Evolutionary conservation across 2,329 filamentous ascomycete species (phyloP).

Genomic region (Curvularia sp.): DNA sequence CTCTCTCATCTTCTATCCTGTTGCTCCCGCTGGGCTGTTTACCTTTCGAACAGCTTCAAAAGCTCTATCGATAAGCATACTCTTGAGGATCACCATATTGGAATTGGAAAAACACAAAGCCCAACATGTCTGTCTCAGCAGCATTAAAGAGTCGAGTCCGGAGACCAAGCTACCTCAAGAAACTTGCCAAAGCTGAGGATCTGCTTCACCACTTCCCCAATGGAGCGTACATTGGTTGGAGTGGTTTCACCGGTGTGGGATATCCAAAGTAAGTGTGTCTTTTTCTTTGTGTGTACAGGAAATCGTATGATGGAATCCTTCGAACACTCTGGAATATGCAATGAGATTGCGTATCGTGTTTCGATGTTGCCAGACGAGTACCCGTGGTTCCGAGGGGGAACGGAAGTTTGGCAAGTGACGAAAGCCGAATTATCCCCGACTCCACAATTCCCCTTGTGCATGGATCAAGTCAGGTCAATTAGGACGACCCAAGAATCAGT

Average conservation of each 20-base stretch:
- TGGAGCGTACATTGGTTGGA: constrained; percentile 88
- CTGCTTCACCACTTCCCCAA: constrained; percentile 82
- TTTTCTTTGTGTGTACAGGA: neutral
- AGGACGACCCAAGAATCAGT: neutral
- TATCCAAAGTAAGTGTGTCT: constrained; percentile 75
- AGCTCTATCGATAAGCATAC: constrained; percentile 22
- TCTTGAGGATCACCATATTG: neutral
- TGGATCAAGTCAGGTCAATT: constrained; percentile 15
- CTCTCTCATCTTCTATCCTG: constrained; percentile 7
- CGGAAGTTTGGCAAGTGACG: constrained; percentile 32
- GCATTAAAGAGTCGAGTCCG: constrained; percentile 77
- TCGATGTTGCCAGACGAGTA: constrained; percentile 15
- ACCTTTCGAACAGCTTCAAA: neutral
- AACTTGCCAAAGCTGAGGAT: constrained; percentile 80
- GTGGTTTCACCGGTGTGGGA: constrained; percentile 87
- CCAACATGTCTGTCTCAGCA: constrained; percentile 66
- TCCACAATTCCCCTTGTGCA: constrained; percentile 20
- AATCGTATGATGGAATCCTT: neutral
- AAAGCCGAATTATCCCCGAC: constrained; percentile 37
- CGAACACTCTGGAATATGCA: neutral
- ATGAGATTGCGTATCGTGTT: constrained; percentile 4
- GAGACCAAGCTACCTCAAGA: constrained; percentile 78
- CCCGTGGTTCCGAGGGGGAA: constrained; percentile 35
- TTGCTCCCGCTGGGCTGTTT: constrained; percentile 8
- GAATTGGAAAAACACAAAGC: neutral